Evolutionary conservation across 345 rosid genomes (phyloP).

Genomic region (Rhizophora apiculata): DNA sequence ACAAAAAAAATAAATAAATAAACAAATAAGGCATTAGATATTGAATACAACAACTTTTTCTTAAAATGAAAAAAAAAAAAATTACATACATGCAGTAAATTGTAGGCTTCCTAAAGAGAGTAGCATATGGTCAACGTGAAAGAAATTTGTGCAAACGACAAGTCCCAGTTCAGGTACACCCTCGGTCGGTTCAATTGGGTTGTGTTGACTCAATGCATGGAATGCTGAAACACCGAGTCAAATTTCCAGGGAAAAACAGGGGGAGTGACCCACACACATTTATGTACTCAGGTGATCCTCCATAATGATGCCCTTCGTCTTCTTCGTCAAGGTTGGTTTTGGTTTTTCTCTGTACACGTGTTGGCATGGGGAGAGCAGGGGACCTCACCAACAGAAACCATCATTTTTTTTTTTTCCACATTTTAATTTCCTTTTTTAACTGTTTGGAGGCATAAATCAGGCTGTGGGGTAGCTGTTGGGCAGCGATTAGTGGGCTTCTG

Average conservation of each 20-base stretch:
- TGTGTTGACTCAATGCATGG: too few relatives aligned
- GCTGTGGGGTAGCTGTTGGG: too few relatives aligned
- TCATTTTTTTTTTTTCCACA: not conserved
- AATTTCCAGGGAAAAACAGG: not conserved
- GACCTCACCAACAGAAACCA: not conserved
- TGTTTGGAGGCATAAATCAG: conserved; percentile 1
- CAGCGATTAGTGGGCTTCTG: too few relatives aligned
- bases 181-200: not conserved
- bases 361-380: conserved; percentile 17
- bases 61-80: too few relatives aligned
- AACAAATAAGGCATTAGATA: too few relatives aligned
- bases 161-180: too few relatives aligned
- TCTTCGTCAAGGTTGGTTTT: not conserved
- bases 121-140: too few relatives aligned
- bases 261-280: not conserved
- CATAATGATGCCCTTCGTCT: conserved; percentile 9
- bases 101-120: too few relatives aligned
- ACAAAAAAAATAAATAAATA: too few relatives aligned
- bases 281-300: not conserved
- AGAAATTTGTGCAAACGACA: too few relatives aligned
- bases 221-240: not conserved
- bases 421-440: not conserved
- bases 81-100: too few relatives aligned
- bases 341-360: conserved; percentile 20
- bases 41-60: too few relatives aligned